These are phyloP conservation scores for Lagenidium giganteum DNA, from an alignment of 352 stramenopile species.

Conservation along the genomic window DNA sequence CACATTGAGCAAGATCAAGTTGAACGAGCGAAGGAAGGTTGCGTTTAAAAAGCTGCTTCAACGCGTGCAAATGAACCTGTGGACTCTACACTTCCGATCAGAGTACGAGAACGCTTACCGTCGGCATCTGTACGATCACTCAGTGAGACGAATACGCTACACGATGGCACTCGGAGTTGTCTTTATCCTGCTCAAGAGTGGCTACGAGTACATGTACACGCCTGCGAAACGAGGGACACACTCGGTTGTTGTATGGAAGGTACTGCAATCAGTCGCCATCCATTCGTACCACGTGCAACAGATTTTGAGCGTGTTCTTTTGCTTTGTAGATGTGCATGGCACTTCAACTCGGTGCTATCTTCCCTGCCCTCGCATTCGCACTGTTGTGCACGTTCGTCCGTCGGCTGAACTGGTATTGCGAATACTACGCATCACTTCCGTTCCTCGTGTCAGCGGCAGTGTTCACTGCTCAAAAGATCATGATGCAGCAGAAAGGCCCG, in stretches of 20 bases:
- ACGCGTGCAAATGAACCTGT: slow-evolving; percentile 30
- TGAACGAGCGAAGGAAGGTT: slow-evolving; percentile 19
- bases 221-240: too few relatives aligned
- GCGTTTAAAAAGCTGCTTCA: slow-evolving; percentile 31
- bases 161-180: slow-evolving; percentile 24
- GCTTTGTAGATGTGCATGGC: slow-evolving; percentile 11
- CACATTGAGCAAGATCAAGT: slow-evolving; percentile 27
- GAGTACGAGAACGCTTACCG: slow-evolving; percentile 26
- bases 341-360: slow-evolving; percentile 14
- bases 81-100: slow-evolving; percentile 27
- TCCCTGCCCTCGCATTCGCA: slow-evolving; percentile 11
- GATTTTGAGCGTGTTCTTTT: background rate
- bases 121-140: slow-evolving; percentile 22
- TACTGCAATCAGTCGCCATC: too few relatives aligned
- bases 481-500: slow-evolving; percentile 21
- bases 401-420: slow-evolving; percentile 19
- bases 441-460: slow-evolving; percentile 24
- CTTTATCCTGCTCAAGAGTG: slow-evolving; percentile 22
- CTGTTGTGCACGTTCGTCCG: slow-evolving; percentile 19
- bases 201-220: slow-evolving; percentile 14
- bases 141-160: slow-evolving; percentile 27
- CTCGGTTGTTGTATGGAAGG: too few relatives aligned
- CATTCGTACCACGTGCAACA: background rate
- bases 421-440: slow-evolving; percentile 24
- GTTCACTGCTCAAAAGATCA: slow-evolving; percentile 29